These are phyloP conservation scores for Dipodascus albidus DNA, from an alignment of 805 yeast genomes.

Conservation along the genomic window DNA sequence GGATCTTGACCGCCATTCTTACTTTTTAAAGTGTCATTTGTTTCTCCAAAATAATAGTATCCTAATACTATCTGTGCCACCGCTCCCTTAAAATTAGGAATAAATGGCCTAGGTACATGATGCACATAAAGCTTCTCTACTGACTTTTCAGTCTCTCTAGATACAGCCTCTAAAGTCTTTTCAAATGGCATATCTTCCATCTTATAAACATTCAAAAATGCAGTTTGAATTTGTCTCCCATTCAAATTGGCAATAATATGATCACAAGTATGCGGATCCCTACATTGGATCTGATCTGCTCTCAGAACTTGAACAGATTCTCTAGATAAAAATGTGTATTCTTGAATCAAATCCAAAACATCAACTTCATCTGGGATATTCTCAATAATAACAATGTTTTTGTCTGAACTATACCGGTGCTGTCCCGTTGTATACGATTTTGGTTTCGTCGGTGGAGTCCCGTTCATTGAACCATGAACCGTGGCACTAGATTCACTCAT, in stretches of 20 bases:
- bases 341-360: background rate
- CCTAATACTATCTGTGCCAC: background rate
- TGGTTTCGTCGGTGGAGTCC: background rate
- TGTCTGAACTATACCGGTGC: background rate
- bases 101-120: background rate
- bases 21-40: background rate
- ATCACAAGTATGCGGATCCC: background rate
- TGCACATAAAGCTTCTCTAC: background rate
- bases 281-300: background rate
- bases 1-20: background rate
- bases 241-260: background rate
- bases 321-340: background rate
- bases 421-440: background rate
- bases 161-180: no score
- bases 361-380: background rate
- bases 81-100: background rate
- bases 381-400: background rate
- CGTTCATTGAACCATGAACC: background rate
- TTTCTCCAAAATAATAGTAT: background rate
- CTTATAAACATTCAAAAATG: background rate
- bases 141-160: no score
- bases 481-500: background rate
- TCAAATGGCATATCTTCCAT: background rate
- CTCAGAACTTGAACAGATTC: background rate
- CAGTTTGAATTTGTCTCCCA: background rate